Percentiles rank a stretch among this genome's conserved stretches.
Conservation (phyloP, 768 basidiomycete genomes). For the Scleroderma citrinum region DNA sequence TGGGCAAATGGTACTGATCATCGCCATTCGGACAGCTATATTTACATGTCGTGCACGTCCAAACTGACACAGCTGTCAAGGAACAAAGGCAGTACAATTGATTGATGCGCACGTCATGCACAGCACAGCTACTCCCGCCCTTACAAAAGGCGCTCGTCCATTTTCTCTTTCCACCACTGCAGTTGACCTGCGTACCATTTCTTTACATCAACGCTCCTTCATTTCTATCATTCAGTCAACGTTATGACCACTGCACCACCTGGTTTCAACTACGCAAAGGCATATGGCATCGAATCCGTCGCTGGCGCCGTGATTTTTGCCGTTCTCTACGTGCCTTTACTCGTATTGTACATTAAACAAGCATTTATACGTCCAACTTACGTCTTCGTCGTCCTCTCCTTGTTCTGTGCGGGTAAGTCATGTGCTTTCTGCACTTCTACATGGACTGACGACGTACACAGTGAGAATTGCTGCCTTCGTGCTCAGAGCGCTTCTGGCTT, state of each 20-base stretch:
- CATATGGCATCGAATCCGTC: constrained; percentile 25
- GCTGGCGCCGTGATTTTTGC: constrained; percentile 29
- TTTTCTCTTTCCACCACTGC: background rate
- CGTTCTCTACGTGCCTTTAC: constrained; percentile 22
- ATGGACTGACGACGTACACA: constrained; percentile 2
- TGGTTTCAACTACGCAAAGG: constrained; percentile 18
- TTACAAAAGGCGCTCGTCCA: constrained; percentile 9
- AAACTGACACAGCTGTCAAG: background rate
- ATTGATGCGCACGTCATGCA: too few species aligned
- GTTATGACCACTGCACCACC: constrained; percentile 14
- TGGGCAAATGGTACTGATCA: too few species aligned
- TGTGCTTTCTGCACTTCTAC: background rate
- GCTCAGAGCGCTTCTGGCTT: constrained; percentile 25
- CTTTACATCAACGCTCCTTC: background rate
- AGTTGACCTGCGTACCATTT: constrained; percentile 17
- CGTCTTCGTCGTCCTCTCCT: constrained; percentile 21
- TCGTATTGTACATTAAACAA: constrained; percentile 16
- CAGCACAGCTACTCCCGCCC: background rate
- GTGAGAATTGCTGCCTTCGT: constrained; percentile 28
- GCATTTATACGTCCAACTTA: constrained; percentile 20
- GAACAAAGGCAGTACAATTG: background rate
- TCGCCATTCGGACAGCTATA: too few species aligned
- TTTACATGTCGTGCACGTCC: too few species aligned
- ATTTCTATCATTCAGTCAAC: background rate
- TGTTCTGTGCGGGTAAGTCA: constrained; percentile 25